Evolutionary conservation across 192 early-diverging fungal genomes (phyloP).

Genomic region (Coemansia sp.): DNA sequence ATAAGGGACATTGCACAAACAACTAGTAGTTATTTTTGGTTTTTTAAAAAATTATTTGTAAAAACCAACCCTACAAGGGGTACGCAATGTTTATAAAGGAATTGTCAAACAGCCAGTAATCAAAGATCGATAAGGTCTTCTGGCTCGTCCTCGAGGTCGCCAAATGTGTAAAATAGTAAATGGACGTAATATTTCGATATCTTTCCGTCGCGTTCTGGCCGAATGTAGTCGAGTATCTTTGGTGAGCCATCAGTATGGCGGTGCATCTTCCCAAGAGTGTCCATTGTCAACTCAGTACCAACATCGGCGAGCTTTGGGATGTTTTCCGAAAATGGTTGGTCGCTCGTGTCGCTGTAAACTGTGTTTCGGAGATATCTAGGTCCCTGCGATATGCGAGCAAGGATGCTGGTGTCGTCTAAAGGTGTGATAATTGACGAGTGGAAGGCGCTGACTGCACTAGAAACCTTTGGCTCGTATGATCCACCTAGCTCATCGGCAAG

Average conservation of each 20-base stretch:
- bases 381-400: constrained; percentile 17
- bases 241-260: constrained; percentile 44
- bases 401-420: constrained; percentile 22
- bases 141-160: constrained; percentile 2
- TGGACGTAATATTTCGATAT: constrained; percentile 38
- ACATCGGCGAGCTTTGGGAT: constrained; percentile 40
- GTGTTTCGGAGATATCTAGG: constrained; percentile 30
- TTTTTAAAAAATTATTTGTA: too few species aligned
- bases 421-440: constrained; percentile 34
- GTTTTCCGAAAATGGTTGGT: constrained; percentile 41
- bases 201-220: constrained; percentile 43
- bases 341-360: constrained; percentile 25
- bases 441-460: constrained; percentile 36
- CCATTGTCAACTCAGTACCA: constrained; percentile 39
- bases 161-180: constrained; percentile 22
- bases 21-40: too few species aligned
- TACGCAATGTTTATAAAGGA: too few species aligned
- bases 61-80: too few species aligned
- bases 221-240: constrained; percentile 43
- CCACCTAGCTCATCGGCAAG: constrained; percentile 50
- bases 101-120: too few species aligned
- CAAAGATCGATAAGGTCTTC: constrained; percentile 23
- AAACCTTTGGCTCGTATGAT: constrained; percentile 46
- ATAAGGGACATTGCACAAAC: too few species aligned
- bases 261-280: constrained; percentile 41